phyloP scores from a whole-genome alignment of 768 basidiomycete species.

The Tylopilus cervinicoccineus region DNA sequence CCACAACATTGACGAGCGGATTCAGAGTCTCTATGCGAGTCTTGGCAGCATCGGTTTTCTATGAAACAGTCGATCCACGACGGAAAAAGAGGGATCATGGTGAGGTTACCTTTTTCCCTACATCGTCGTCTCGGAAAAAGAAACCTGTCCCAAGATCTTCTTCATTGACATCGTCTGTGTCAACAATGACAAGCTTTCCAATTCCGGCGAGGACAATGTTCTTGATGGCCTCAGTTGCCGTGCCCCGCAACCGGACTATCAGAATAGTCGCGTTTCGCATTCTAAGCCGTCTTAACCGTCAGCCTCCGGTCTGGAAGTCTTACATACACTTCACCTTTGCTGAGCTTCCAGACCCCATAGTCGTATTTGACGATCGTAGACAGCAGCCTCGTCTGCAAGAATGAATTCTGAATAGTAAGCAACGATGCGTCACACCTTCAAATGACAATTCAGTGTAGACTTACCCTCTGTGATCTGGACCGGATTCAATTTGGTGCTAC shows the following conservation, averaged over 20 bases:
- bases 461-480: slow-evolving; percentile 65
- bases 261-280: slow-evolving; percentile 94
- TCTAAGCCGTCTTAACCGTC: slow-evolving; percentile 38
- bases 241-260: slow-evolving; percentile 71
- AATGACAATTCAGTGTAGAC: slow-evolving; percentile 15
- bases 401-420: not conserved
- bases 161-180: slow-evolving; percentile 67
- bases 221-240: slow-evolving; percentile 93
- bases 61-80: slow-evolving; percentile 23
- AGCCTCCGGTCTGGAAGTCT: slow-evolving; percentile 1
- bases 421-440: slow-evolving; percentile 2
- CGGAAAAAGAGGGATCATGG: not conserved
- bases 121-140: slow-evolving; percentile 90
- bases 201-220: slow-evolving; percentile 97
- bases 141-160: slow-evolving; percentile 92
- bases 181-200: slow-evolving; percentile 82
- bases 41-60: slow-evolving; percentile 87
- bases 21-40: slow-evolving; percentile 86
- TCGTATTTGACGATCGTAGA: slow-evolving; percentile 96
- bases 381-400: slow-evolving; percentile 58
- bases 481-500: slow-evolving; percentile 34
- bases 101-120: slow-evolving; percentile 73
- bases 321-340: slow-evolving; percentile 57
- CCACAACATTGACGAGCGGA: slow-evolving; percentile 82
- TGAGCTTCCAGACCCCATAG: slow-evolving; percentile 99